Base-by-base conservation (phyloP, 2,329 filamentous ascomycete species). In the Chaetomium sp. region DNA sequence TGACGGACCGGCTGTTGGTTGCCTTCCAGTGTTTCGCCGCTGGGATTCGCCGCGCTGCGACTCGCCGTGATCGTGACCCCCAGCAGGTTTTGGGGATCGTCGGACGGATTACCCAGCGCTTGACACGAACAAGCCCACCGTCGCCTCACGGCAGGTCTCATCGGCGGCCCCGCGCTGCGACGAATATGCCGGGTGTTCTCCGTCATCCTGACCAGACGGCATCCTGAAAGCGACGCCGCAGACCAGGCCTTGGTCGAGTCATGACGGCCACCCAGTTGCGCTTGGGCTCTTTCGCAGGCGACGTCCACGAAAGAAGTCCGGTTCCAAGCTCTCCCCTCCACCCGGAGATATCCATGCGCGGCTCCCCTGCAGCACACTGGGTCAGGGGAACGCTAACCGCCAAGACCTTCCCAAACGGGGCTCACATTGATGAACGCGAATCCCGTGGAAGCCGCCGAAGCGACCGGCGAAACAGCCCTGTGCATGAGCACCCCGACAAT, bases 391-490 rank as follows among this genome's bases (percentile, higher is more conserved):
- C 21, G 57, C 50, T 55, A 35, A 21, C 59, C 51, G 60, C 60
- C 60, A 62, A 62, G 60, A 31, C 49, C 53, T 57, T 62, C 60
- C 60, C 27, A 35, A 62, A 62, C 51, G 53, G 53, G 51, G 60
- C 60, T 42, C 42, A 56, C 51, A 57, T n/a, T 61, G 51, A 25
- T 35, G 23, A 45, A 19, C 19, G 38, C 60, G 60, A 62, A 62
- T 33, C 51, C 53, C 38, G 38, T 62, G 50, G 60, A 62, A 62
- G 60, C 60, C 60, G 51, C 54, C 50, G 60, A 56, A 62, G 25
- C 38, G 51, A 42, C 27, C 10, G 50, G 50, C 51, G 60, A 62
- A 62, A 62, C 60, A 55, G 47, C 31, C 47, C 29, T 50, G 42
- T 35, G 57, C 57, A 60, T 60, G 57, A 51, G 47, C 57, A 51